A percentile compares a stretch with the other conserved stretches of the same genome.
Evolutionary conservation across 2,329 filamentous ascomycete genomes (phyloP).

Genomic region (Ascochyta rabiei): DNA sequence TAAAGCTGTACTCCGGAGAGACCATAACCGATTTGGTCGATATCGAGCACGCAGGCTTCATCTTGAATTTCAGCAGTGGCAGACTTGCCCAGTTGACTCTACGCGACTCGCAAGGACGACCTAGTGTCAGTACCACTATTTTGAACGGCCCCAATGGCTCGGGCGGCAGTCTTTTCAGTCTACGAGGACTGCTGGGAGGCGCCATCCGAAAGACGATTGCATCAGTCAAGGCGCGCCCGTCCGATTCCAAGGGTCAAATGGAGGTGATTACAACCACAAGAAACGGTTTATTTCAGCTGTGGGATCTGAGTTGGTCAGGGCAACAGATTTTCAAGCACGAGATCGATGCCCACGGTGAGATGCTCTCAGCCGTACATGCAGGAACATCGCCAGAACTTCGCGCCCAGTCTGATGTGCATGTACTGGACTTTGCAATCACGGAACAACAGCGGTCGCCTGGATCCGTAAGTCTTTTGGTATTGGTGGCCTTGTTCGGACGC

Average conservation of each 20-base stretch:
- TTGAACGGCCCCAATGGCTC: constrained; percentile 64
- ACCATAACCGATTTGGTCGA: constrained; percentile 77
- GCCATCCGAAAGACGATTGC: constrained; percentile 77
- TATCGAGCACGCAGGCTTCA: constrained; percentile 85
- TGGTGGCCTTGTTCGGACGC: constrained; percentile 41
- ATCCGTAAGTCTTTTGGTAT: constrained; percentile 34
- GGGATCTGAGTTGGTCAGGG: constrained; percentile 88
- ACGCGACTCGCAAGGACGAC: constrained; percentile 84
- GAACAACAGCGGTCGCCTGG: constrained; percentile 44
- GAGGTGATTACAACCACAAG: constrained; percentile 80
- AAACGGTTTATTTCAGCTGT: constrained; percentile 79
- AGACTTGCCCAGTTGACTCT: constrained; percentile 85
- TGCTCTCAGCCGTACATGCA: constrained; percentile 67
- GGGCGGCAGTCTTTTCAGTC: constrained; percentile 78
- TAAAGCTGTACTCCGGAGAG: constrained; percentile 81
- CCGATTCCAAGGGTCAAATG: constrained; percentile 78
- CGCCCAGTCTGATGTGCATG: constrained; percentile 66
- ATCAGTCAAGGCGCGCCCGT: constrained; percentile 76
- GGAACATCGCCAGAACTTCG: constrained; percentile 56
- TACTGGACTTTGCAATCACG: constrained; percentile 80
- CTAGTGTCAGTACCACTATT: constrained; percentile 78
- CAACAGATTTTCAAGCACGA: constrained; percentile 77
- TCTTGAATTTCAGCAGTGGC: constrained; percentile 83
- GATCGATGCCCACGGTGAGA: constrained; percentile 69
- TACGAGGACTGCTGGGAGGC: constrained; percentile 75